phyloP scores from a whole-genome alignment of 768 basidiomycete species.

The Boletellus sp. region DNA sequence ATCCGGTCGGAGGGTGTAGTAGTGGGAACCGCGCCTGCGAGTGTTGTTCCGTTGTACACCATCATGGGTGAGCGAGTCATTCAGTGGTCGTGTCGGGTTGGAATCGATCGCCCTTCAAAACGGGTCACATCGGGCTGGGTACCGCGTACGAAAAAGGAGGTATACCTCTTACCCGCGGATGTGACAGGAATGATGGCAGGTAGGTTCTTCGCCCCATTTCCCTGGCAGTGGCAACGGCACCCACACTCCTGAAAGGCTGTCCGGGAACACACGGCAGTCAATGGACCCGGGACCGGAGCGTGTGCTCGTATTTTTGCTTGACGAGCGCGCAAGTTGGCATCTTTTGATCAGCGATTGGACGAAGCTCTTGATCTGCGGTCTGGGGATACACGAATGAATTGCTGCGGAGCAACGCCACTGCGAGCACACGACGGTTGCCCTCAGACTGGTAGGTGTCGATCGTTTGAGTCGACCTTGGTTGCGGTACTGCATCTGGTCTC shows the following conservation, averaged over 20 bases:
- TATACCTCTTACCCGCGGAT: slow-evolving; percentile 38
- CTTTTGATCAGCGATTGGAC: too few relatives aligned
- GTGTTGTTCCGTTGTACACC: slow-evolving; percentile 17
- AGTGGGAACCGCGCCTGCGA: slow-evolving; percentile 29
- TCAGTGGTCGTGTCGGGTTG: slow-evolving; percentile 13
- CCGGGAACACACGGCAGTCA: slow-evolving; percentile 9
- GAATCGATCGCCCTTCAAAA: slow-evolving; percentile 18
- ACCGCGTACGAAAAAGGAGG: not conserved
- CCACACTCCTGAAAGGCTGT: slow-evolving; percentile 12
- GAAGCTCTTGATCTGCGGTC: too few relatives aligned
- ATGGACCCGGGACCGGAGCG: not conserved
- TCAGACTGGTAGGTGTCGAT: too few relatives aligned
- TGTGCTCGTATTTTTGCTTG: not conserved
- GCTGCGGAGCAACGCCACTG: too few relatives aligned
- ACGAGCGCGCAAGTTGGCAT: too few relatives aligned
- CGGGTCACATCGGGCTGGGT: not conserved
- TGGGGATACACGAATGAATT: too few relatives aligned
- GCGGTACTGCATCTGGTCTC: too few relatives aligned
- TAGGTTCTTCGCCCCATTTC: slow-evolving; percentile 14
- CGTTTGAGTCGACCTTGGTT: too few relatives aligned
- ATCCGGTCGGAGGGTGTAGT: slow-evolving; percentile 19
- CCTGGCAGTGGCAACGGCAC: slow-evolving; percentile 19
- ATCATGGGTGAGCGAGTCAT: slow-evolving; percentile 17
- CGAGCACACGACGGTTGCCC: too few relatives aligned
- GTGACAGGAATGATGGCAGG: slow-evolving; percentile 40